Percentiles rank a stretch among this genome's conserved stretches.
Evolutionary conservation across 2,329 filamentous ascomycete species (phyloP).

Genomic region (Ilyonectria sp.): DNA sequence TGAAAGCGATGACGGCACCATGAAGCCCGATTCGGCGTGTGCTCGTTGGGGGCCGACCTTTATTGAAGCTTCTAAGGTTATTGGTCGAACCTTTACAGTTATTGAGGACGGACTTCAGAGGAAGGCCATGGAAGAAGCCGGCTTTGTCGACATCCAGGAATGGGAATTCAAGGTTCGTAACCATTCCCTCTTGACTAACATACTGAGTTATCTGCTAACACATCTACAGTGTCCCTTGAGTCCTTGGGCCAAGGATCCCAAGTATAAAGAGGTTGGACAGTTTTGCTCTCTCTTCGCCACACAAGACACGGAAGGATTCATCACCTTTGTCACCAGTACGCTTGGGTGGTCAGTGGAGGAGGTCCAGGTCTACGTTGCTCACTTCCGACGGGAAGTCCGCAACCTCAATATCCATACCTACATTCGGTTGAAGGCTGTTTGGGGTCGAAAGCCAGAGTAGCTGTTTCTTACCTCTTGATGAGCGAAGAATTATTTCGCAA

Average conservation of each 20-base stretch:
- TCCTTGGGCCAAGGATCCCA: neutral
- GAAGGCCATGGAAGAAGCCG: constrained; percentile 37
- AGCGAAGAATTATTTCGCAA: too few species aligned
- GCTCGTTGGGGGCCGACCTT: constrained; percentile 39
- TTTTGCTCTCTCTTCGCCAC: neutral
- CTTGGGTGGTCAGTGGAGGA: constrained; percentile 9
- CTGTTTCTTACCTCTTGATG: too few species aligned
- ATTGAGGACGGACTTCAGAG: constrained; percentile 37
- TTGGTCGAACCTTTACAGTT: constrained; percentile 44
- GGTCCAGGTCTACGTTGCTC: constrained; percentile 26
- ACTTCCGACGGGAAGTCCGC: constrained; percentile 24
- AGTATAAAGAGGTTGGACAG: neutral
- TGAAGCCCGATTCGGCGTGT: constrained; percentile 40
- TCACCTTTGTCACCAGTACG: constrained; percentile 16
- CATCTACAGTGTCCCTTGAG: neutral
- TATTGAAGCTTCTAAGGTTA: constrained; percentile 38
- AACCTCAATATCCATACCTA: constrained; percentile 13
- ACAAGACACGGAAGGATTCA: constrained; percentile 6
- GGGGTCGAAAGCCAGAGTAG: constrained; percentile 20
- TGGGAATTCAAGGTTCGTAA: constrained; percentile 30
- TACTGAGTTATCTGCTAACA: neutral
- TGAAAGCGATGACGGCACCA: constrained; percentile 46
- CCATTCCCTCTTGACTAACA: neutral
- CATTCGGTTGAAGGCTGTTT: constrained; percentile 23
- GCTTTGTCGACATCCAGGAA: constrained; percentile 43